A percentile compares a stretch with the other conserved stretches of the same genome.
Evolutionary conservation across 352 stramenopile species (phyloP).

Genomic region (Paralagenidium karlingii): DNA sequence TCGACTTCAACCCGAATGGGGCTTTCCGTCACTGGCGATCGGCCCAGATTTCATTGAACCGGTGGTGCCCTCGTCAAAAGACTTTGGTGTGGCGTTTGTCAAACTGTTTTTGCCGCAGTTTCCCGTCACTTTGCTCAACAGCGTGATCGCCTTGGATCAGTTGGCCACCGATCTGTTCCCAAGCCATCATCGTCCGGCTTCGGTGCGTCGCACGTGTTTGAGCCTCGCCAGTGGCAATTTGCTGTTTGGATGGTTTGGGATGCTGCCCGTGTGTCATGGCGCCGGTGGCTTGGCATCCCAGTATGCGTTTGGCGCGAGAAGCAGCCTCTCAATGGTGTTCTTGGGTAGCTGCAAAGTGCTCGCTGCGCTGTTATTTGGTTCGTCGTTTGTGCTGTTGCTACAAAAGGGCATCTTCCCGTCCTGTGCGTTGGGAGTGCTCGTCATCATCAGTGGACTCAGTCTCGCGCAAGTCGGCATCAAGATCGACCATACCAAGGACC

Average conservation of each 20-base stretch:
- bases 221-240: conserved; percentile 70
- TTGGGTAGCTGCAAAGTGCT: conserved; percentile 84
- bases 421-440: conserved; percentile 39
- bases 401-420: conserved; percentile 42
- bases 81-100: conserved; percentile 67
- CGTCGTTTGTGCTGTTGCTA: conserved; percentile 38
- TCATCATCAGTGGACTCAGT: conserved; percentile 42
- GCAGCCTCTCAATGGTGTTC: conserved; percentile 83
- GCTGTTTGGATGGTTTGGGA: conserved; percentile 79
- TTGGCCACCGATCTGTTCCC: conserved; percentile 84
- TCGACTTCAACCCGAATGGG: conserved; percentile 25
- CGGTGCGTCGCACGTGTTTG: conserved; percentile 55
- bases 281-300: conserved; percentile 87
- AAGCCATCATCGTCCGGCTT: conserved; percentile 40
- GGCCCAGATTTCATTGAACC: conserved; percentile 47
- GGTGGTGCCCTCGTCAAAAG: conserved; percentile 28
- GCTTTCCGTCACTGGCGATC: conserved; percentile 31
- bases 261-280: conserved; percentile 89
- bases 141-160: conserved; percentile 84
- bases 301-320: conserved; percentile 84
- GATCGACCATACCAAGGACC: conserved; percentile 19
- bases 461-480: conserved; percentile 35
- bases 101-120: conserved; percentile 85
- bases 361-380: conserved; percentile 82
- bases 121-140: conserved; percentile 87